These are phyloP conservation scores for Cladosporium colombiae DNA, from an alignment of 2,329 filamentous ascomycete species.

Conservation along the genomic window DNA sequence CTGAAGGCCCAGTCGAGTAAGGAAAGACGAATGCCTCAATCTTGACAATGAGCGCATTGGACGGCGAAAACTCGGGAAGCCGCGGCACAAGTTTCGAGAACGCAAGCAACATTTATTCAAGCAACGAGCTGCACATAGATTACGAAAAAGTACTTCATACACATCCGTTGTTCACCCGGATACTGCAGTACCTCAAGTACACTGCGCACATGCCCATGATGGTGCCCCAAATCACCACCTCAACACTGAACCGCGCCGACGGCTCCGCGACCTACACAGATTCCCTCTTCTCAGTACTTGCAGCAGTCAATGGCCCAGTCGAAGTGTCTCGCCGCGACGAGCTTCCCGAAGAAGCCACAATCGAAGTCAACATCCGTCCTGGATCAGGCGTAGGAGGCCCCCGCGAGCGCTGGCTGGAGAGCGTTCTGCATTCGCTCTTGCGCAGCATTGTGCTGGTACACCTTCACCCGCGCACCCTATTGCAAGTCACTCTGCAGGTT, in stretches of 20 bases:
- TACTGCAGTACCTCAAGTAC: background rate
- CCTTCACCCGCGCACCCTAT: slow-evolving; percentile 72
- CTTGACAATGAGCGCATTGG: background rate
- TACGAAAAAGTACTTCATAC: background rate
- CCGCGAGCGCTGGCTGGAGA: slow-evolving; percentile 73
- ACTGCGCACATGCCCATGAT: background rate
- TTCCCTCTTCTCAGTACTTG: slow-evolving; percentile 77
- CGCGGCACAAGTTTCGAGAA: slow-evolving; percentile 5
- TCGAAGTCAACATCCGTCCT: slow-evolving; percentile 89
- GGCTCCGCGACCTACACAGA: slow-evolving; percentile 77
- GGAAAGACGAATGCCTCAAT: background rate
- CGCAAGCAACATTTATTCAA: slow-evolving; percentile 5
- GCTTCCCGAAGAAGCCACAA: slow-evolving; percentile 82
- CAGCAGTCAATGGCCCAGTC: slow-evolving; percentile 87
- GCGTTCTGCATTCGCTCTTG: slow-evolving; percentile 69
- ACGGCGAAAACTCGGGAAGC: background rate
- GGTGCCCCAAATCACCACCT: slow-evolving; percentile 35
- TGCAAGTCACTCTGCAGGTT: slow-evolving; percentile 81
- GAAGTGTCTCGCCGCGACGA: slow-evolving; percentile 89
- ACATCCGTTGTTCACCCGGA: background rate
- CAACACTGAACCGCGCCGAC: slow-evolving; percentile 67
- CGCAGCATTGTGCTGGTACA: slow-evolving; percentile 73
- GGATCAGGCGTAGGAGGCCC: slow-evolving; percentile 73
- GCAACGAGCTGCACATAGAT: background rate
- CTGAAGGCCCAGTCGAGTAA: background rate